phyloP scores from a whole-genome alignment of 768 basidiomycete species.

The Suillus bovinus region DNA sequence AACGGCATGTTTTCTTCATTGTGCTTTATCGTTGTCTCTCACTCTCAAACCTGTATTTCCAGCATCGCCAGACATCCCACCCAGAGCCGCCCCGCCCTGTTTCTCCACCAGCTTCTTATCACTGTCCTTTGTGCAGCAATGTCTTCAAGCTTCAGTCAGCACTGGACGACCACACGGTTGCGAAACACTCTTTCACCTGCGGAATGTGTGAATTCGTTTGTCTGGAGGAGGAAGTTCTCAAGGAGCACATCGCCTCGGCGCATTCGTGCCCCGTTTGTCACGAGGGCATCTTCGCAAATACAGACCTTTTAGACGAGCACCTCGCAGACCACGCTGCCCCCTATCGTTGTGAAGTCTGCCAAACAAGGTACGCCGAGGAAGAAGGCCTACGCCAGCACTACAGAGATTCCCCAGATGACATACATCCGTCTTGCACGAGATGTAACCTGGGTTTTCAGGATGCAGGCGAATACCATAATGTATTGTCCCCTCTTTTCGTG shows the following conservation, averaged over 20 bases:
- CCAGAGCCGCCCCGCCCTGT: not conserved
- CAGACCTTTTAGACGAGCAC: conserved; percentile 26
- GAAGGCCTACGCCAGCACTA: conserved; percentile 43
- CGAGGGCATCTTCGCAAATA: conserved; percentile 31
- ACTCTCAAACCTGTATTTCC: not conserved
- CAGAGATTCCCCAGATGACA: conserved; percentile 30
- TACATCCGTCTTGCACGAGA: conserved; percentile 38
- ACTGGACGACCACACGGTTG: conserved; percentile 3
- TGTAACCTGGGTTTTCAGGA: conserved; percentile 39
- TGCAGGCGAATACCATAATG: conserved; percentile 26
- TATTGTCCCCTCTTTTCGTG: conserved; percentile 19
- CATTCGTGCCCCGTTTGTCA: conserved; percentile 35
- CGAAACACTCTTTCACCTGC: not conserved
- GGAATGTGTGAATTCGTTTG: conserved; percentile 1
- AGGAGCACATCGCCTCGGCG: conserved; percentile 28
- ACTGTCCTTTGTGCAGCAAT: not conserved
- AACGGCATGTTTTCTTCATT: conserved; percentile 26
- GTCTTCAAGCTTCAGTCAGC: not conserved
- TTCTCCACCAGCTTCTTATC: conserved; percentile 1
- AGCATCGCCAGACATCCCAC: conserved; percentile 3
- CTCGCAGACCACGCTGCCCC: conserved; percentile 31
- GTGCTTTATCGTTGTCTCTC: not conserved
- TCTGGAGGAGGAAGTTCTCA: conserved; percentile 13
- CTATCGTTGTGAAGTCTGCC: conserved; percentile 26
- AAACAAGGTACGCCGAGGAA: conserved; percentile 28